Evolutionary conservation across 2,329 filamentous ascomycete species (phyloP), one percentile per base, ranked within the genome.

Genomic region (Neonectria sp.): DNA sequence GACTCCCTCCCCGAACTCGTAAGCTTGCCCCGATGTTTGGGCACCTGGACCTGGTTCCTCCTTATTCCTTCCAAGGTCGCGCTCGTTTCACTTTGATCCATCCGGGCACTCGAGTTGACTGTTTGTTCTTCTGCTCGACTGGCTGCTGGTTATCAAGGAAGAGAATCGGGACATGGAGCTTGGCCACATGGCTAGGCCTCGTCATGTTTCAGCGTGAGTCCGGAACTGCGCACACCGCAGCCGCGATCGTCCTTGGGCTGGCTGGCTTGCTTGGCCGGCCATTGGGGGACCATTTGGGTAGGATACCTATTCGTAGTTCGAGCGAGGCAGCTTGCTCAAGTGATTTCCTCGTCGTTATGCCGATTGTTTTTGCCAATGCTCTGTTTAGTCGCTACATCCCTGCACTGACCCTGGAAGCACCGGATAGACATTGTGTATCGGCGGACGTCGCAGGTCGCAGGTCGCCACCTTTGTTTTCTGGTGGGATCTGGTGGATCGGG

Each of bases 121-220:
- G 40, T 60, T n/a, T 33, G 25, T 52, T 37, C 40, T 37, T 61
- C 37, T 46, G 56, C 63, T 60, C 59, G 68, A 71, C 64, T 74
- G 67, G 71, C 65, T 67, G 62, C 48, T 53, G 52, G 67, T 56
- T 57, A 65, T 74, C 71, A 61, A 71, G 57, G 61, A 43, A 63
- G 53, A 62, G 37, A 68, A 60, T 73, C 65, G 27, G 69, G 49
- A 59, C 71, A 70, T 74, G 70, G 73, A 71, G 65, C 67, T 72
- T 70, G 71, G 71, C 68, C 71, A 72, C 71, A 70, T 64, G 63
- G 65, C 65, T 49, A 58, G 68, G 60, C 71, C 67, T 76, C 55
- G 66, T 74, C 71, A 70, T 76, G 74, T 76, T 76, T 76, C 74
- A 76, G 72, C 59, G 70, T 69, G 68, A 71, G 71, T 65, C 60